A percentile compares a stretch with the other conserved stretches of the same genome.
These are phyloP conservation scores for Chaetoceros muelleri DNA, from an alignment of 108 stramenopile species.

Conservation along the genomic window DNA sequence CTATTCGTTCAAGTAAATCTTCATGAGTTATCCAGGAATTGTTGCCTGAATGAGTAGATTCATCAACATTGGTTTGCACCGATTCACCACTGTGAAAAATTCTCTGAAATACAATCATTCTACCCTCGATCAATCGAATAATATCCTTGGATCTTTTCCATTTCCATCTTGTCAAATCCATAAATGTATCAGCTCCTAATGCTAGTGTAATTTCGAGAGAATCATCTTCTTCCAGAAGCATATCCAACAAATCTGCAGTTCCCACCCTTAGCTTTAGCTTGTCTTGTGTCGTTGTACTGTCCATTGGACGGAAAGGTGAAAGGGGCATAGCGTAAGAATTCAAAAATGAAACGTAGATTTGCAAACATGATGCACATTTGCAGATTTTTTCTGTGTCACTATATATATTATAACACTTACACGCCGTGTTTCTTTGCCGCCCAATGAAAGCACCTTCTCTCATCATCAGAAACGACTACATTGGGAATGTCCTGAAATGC, in stretches of 20 bases:
- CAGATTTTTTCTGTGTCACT: not conserved
- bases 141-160: conserved; percentile 70
- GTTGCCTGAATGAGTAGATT: too few species aligned
- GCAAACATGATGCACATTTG: conserved; percentile 1
- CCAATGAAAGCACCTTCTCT: conserved; percentile 44
- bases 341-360: not conserved
- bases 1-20: too few species aligned
- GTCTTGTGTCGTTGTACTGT: conserved; percentile 5
- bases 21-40: too few species aligned
- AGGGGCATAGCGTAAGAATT: not conserved
- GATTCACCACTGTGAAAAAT: too few species aligned
- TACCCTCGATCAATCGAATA: conserved; percentile 38
- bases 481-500: conserved; percentile 39
- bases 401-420: conserved; percentile 18
- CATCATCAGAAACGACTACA: conserved; percentile 54
- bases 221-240: conserved; percentile 40
- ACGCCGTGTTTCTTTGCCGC: conserved; percentile 9
- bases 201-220: conserved; percentile 41
- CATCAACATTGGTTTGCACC: too few species aligned
- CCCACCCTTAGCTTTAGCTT: conserved; percentile 34
- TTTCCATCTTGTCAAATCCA: conserved; percentile 60
- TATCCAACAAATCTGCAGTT: conserved; percentile 70
- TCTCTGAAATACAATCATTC: conserved; percentile 63
- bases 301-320: too few species aligned
- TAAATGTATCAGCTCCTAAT: conserved; percentile 74